phyloP scores from a whole-genome alignment of 2,329 filamentous ascomycete species.

The Penicillium sp. region DNA sequence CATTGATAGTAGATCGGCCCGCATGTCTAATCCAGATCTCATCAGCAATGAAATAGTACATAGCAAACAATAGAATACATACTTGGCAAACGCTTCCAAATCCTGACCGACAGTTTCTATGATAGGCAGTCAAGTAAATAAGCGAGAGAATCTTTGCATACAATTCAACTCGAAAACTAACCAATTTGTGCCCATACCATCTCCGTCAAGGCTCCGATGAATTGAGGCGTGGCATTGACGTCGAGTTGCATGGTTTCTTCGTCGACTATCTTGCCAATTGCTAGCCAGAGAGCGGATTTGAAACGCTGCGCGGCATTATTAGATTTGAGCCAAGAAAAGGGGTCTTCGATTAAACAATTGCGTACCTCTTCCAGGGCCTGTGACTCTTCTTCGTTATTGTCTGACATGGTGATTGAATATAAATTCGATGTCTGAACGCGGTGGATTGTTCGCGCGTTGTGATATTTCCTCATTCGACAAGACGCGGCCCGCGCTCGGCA shows the following conservation, averaged over 20 bases:
- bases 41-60: not conserved
- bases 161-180: slow-evolving; percentile 36
- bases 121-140: slow-evolving; percentile 5
- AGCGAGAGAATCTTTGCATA: not conserved
- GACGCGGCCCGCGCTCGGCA: not conserved
- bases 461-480: not conserved
- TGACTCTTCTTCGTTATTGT: slow-evolving; percentile 5
- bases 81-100: slow-evolving; percentile 61
- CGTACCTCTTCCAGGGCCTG: slow-evolving; percentile 11
- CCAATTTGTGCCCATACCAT: slow-evolving; percentile 84
- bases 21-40: slow-evolving; percentile 63
- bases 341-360: not conserved
- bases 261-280: slow-evolving; percentile 83
- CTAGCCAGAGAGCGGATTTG: slow-evolving; percentile 80
- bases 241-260: slow-evolving; percentile 69
- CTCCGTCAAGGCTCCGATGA: slow-evolving; percentile 80
- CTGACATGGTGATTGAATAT: not conserved
- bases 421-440: not conserved
- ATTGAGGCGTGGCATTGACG: slow-evolving; percentile 86
- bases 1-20: slow-evolving; percentile 72
- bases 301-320: slow-evolving; percentile 56
- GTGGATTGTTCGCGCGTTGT: not conserved
- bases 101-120: slow-evolving; percentile 55
- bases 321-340: not conserved
- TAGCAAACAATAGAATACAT: slow-evolving; percentile 18